Conservation (phyloP, 352 stramenopile genomes). For the Phytophthora crassamura region DNA sequence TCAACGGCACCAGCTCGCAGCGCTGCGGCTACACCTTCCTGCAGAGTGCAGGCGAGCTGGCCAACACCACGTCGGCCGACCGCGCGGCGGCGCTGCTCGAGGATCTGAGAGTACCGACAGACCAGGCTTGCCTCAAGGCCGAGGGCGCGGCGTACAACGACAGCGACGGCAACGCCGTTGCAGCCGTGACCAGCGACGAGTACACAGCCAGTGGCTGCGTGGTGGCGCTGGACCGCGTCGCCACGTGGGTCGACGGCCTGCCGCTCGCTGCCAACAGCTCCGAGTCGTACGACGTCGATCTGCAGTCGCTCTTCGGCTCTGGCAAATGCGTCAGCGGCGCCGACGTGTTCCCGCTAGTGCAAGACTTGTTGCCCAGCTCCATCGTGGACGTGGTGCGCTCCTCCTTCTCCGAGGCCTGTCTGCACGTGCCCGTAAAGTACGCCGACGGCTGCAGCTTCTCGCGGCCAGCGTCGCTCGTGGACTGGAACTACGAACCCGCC, state of each 20-base stretch:
- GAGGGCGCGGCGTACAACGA: slow-evolving; percentile 59
- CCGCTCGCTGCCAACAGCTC: slow-evolving; percentile 41
- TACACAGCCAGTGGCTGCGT: slow-evolving; percentile 54
- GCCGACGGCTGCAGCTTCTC: slow-evolving; percentile 58
- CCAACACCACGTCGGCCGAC: slow-evolving; percentile 43
- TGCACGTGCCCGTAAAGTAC: slow-evolving; percentile 62
- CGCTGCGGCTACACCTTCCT: slow-evolving; percentile 62
- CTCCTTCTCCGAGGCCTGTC: slow-evolving; percentile 51
- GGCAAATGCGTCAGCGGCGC: slow-evolving; percentile 48
- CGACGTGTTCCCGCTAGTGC: slow-evolving; percentile 47
- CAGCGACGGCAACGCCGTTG: slow-evolving; percentile 39
- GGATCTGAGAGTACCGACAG: slow-evolving; percentile 57
- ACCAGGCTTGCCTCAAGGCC: slow-evolving; percentile 58
- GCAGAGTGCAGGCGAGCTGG: slow-evolving; percentile 35
- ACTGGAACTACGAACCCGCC: slow-evolving; percentile 58
- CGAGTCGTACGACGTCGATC: slow-evolving; percentile 38
- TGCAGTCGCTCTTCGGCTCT: slow-evolving; percentile 49
- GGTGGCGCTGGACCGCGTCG: slow-evolving; percentile 52
- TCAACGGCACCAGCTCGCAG: slow-evolving; percentile 46
- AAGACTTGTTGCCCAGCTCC: slow-evolving; percentile 42
- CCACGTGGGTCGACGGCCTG: slow-evolving; percentile 52
- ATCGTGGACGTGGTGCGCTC: slow-evolving; percentile 38
- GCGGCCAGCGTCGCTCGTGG: slow-evolving; percentile 50
- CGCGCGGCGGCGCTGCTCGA: slow-evolving; percentile 47
- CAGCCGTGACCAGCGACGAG: slow-evolving; percentile 23